phyloP scores from a whole-genome alignment of 148 eudicot species.

The Rhododendron kiyosumense region DNA sequence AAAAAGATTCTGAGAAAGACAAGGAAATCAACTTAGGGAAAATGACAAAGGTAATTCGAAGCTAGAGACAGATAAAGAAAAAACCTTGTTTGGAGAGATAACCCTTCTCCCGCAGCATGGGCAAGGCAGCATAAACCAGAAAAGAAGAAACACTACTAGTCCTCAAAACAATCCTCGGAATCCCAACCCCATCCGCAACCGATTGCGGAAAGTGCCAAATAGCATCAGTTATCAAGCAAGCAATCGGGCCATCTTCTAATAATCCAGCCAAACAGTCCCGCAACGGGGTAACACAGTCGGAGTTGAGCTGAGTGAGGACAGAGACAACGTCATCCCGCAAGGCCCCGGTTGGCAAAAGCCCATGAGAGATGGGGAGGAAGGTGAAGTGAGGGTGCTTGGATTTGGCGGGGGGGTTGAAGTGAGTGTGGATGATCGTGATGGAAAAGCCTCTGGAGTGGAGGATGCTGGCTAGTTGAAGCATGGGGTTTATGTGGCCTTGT shows the following conservation, averaged over 20 bases:
- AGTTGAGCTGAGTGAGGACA: constrained; percentile 24
- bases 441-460: constrained; percentile 22
- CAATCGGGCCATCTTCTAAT: constrained; percentile 15
- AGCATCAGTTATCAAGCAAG: constrained; percentile 56
- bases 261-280: constrained; percentile 25
- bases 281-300: constrained; percentile 26
- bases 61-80: neutral
- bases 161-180: constrained; percentile 55
- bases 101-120: constrained; percentile 33
- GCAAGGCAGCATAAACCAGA: constrained; percentile 24
- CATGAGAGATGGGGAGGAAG: constrained; percentile 33
- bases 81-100: constrained; percentile 42
- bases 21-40: no score
- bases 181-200: constrained; percentile 39
- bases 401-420: constrained; percentile 18
- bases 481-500: constrained; percentile 28
- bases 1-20: no score
- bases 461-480: constrained; percentile 25
- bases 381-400: constrained; percentile 22
- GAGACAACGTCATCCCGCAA: constrained; percentile 10
- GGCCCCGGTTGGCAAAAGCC: constrained; percentile 17
- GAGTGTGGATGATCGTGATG: constrained; percentile 9
- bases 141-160: constrained; percentile 37
- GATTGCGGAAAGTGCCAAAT: constrained; percentile 22
- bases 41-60: neutral